These are phyloP conservation scores for Nemania diffusa DNA, from an alignment of 2,329 filamentous ascomycete genomes.

Conservation along the genomic window DNA sequence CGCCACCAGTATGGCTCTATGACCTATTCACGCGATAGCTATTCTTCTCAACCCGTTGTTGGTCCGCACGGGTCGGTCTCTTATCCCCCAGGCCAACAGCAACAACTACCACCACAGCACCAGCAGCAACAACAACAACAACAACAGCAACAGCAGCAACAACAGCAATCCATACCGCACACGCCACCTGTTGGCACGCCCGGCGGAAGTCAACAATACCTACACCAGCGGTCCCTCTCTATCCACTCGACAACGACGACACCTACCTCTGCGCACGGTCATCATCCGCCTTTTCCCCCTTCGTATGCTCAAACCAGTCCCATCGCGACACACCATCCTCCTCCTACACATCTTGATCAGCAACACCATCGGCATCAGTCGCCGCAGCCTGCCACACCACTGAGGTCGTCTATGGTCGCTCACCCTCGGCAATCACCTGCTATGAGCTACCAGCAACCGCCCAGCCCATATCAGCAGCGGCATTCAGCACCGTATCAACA, in stretches of 20 bases:
- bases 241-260: conserved; percentile 69
- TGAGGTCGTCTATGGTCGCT: conserved; percentile 60
- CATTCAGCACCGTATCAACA: conserved; percentile 44
- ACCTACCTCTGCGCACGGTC: conserved; percentile 70
- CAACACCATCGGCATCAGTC: conserved; percentile 56
- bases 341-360: conserved; percentile 49
- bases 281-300: conserved; percentile 61
- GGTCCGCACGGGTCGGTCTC: conserved; percentile 48
- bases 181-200: conserved; percentile 61
- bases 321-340: conserved; percentile 57
- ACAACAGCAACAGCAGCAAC: conserved; percentile 19
- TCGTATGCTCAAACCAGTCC: conserved; percentile 66
- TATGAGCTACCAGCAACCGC: conserved; percentile 59
- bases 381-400: conserved; percentile 66
- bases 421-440: conserved; percentile 58
- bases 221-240: conserved; percentile 64
- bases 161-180: conserved; percentile 55
- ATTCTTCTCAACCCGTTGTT: conserved; percentile 52
- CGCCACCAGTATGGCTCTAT: conserved; percentile 60
- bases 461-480: conserved; percentile 70
- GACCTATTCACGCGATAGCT: conserved; percentile 58
- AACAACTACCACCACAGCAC: conserved; percentile 20
- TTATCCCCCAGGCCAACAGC: conserved; percentile 55
- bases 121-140: conserved; percentile 33
- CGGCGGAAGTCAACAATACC: conserved; percentile 50